Percentiles rank a stretch among this genome's conserved stretches.
These are phyloP conservation scores for Fusarium miscanthi DNA, from an alignment of 2,329 filamentous ascomycete genomes.

Conservation along the genomic window DNA sequence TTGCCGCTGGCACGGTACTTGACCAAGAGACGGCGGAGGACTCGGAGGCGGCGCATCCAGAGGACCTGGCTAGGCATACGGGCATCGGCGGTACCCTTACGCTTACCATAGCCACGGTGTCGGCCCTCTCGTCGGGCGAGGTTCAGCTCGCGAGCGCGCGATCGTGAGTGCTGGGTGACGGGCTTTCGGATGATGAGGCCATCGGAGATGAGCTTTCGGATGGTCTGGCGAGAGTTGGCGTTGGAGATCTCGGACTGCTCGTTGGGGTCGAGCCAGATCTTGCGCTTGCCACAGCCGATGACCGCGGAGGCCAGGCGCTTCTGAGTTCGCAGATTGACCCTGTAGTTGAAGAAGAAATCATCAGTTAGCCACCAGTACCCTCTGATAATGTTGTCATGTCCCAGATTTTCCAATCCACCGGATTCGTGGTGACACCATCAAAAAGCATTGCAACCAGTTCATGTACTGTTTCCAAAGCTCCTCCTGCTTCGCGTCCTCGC, in stretches of 20 bases:
- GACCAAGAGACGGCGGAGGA: conserved; percentile 98
- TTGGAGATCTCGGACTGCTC: conserved; percentile 99
- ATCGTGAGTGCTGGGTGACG: conserved; percentile 99
- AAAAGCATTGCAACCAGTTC: conserved; percentile 34
- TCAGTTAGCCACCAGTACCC: conserved; percentile 45
- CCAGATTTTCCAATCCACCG: conserved; percentile 5
- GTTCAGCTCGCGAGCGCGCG: conserved; percentile 94
- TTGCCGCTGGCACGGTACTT: conserved; percentile 99
- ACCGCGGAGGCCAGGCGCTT: conserved; percentile 99
- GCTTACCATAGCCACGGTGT: conserved; percentile 99
- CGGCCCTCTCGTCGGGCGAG: conserved; percentile 93
- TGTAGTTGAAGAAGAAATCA: conserved; percentile 55
- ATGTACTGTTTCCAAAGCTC: conserved; percentile 22
- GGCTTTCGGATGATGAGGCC: conserved; percentile 99
- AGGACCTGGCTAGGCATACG: conserved; percentile 99
- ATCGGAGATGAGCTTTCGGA: conserved; percentile 99
- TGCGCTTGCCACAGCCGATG: conserved; percentile 99
- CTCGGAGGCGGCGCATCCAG: conserved; percentile 99
- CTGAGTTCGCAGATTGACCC: conserved; percentile 99
- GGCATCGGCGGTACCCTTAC: conserved; percentile 99
- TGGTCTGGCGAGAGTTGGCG: conserved; percentile 99
- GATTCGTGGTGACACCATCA: conserved; percentile 31
- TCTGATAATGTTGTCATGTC: conserved; percentile 19
- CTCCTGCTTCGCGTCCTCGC: conserved; percentile 22
- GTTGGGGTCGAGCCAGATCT: conserved; percentile 99